These are phyloP conservation scores for Stylosanthes scabra DNA, from an alignment of 331 rosid species.

Conservation along the genomic window DNA sequence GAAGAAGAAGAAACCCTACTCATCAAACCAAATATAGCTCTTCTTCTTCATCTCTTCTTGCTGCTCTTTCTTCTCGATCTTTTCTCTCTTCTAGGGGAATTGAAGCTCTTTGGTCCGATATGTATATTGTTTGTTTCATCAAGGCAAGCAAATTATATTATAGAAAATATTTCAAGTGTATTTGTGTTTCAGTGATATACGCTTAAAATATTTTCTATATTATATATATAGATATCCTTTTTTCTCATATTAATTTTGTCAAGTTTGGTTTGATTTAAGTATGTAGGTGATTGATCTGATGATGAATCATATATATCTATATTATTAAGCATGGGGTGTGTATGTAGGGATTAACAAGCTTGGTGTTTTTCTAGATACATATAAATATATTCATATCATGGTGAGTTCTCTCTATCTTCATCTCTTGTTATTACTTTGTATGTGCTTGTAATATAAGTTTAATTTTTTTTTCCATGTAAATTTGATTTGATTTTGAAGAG, in stretches of 20 bases:
- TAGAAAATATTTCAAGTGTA: neutral
- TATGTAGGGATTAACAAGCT: constrained; percentile 23
- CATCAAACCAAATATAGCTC: no score
- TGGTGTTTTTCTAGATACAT: constrained; percentile 24
- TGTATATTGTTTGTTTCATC: constrained; percentile 53
- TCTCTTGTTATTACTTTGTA: constrained; percentile 2
- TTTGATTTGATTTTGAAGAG: constrained; percentile 24
- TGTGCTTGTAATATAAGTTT: constrained; percentile 13
- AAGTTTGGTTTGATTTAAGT: constrained; percentile 35
- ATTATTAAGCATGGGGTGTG: neutral
- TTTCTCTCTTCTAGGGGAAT: constrained; percentile 79
- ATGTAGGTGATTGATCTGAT: constrained; percentile 17
- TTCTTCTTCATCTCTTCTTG: constrained; percentile 40
- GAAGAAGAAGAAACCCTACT: constrained; percentile 66
- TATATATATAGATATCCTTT: constrained; percentile 21
- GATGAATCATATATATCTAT: constrained; percentile 7
- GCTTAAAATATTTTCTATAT: no score
- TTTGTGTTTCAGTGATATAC: no score
- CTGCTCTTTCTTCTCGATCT: constrained; percentile 43
- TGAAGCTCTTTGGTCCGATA: constrained; percentile 89
- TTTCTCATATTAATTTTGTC: constrained; percentile 8
- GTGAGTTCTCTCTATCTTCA: neutral
- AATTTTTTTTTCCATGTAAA: constrained; percentile 30
- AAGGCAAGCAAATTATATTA: constrained; percentile 43
- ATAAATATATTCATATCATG: neutral